Evolutionary conservation across 768 basidiomycete genomes (phyloP), one percentile per base, ranked within the genome.

Genomic region (Leucocoprinus sp.): DNA sequence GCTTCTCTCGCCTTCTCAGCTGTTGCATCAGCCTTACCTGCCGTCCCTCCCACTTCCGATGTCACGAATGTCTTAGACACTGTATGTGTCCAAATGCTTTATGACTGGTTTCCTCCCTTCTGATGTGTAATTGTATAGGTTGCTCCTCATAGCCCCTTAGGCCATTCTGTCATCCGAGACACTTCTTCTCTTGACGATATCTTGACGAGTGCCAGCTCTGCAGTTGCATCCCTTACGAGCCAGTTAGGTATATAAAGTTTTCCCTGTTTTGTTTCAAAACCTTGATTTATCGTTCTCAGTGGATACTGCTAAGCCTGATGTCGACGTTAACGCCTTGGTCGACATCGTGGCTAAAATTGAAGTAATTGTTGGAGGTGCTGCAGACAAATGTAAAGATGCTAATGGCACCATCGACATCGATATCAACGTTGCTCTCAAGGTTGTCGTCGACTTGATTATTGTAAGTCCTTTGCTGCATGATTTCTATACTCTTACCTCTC

Each of bases 1-100:
- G 39, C 50, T 14, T 49, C 51, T 11, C 45, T 55, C 24, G 53
- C 39, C 23, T 34, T 38, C 18, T 36, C 36, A 15, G 21, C 49
- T 15, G 33, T 40, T 9, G 31, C 26, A 14, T 50, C 27, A 27
- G 51, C 23, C 44, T 52, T 31, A 49, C 48, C n/a, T n/a, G n/a
- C n/a, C n/a, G n/a, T n/a, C 48, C 0, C 47, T 29, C 43, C 49
- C 19, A 46, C n/a, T n/a, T n/a, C n/a, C n/a, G n/a, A n/a, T n/a
- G 22, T 7, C 8, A 9, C 29, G 19, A 23, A 31, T 15, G 39
- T 41, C 7, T 4, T 31, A 31, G n/a, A 31, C 31, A 14, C 9
- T 12, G n/a, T 5, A 52, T 9, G 49, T 39, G 14, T n/a, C n/a
- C n/a, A n/a, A n/a, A n/a, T n/a, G n/a, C n/a, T n/a, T n/a, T n/a